Evolutionary conservation across 1,284 basidiomycete genomes (phyloP).

Genomic region (Leucoagaricus sp.): DNA sequence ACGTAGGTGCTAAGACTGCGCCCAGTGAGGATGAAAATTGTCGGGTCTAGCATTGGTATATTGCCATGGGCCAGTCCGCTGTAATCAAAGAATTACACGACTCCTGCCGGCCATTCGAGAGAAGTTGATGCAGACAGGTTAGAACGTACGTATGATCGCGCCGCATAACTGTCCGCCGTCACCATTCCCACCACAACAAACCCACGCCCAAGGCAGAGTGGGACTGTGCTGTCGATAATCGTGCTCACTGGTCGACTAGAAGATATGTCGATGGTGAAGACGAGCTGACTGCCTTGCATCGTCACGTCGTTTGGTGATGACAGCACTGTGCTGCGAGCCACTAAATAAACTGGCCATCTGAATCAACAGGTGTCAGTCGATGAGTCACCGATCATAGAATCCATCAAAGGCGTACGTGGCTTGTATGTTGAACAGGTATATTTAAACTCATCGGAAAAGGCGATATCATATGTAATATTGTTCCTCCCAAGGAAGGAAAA

Average conservation of each 20-base stretch:
- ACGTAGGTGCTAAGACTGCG: not conserved
- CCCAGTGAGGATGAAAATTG: not conserved
- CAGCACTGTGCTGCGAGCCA: not conserved
- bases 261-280: not conserved
- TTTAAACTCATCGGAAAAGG: conserved; percentile 14
- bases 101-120: not conserved
- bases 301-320: conserved; percentile 5
- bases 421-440: not conserved
- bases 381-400: not conserved
- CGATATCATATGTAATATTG: conserved; percentile 2
- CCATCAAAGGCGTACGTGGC: not conserved
- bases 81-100: not conserved
- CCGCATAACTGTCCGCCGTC: not conserved
- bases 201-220: conserved; percentile 10
- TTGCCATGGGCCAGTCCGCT: conserved; percentile 13
- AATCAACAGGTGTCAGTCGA: not conserved
- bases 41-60: not conserved
- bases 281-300: not conserved
- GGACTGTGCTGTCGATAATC: not conserved
- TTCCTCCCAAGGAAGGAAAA: conserved; percentile 6
- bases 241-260: conserved; percentile 1
- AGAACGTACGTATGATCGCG: not conserved
- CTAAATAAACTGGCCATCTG: conserved; percentile 10
- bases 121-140: not conserved
- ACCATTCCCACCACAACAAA: conserved; percentile 10